Evolutionary conservation across 495 filamentous ascomycete species (phyloP), one percentile per base, ranked within the genome.

Genomic region (Penicillium subrubescens): DNA sequence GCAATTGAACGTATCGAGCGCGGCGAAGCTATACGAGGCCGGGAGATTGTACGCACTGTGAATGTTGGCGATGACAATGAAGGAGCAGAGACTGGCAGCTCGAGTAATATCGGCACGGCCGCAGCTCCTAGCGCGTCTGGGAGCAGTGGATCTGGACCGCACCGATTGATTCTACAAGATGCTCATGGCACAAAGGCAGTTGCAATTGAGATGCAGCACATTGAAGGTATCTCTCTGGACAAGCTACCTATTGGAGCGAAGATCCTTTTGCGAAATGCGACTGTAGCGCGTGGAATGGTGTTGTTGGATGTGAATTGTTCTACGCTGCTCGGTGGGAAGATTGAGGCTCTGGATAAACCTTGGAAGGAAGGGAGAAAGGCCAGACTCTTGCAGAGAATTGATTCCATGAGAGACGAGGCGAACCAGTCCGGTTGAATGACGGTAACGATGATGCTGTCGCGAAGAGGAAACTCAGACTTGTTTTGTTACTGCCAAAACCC

Each of bases 121-220:
- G 66, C 46, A 31, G 53, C 51, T 53, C 59, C 67, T 0, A 71
- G 51, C 50, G 65, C 73, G 10, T 52, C 67, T 11, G 73, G 71
- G 37, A 70, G 60, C 57, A 73, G 71, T 59, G 60, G 66, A 5
- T 63, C 68, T 68, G 89, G 91, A 0, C 90, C 92, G 43, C 92
- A 94, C 77, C 91, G 92, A 57, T 70, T 98, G 50, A 81, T 94
- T 6, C 66, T 99, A 53, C 92, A 98, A 71, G 95, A 99, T 80
- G 83, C 86, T 27, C 79, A 76, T 14, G 94, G 94, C 0, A 85
- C 81, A 17, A 84, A 84, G 62, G 83, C 89, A 5, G 90, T 87
- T 61, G 95, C 82, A 3, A 74, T 97, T 58, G 95, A 98, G 78
- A 69, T 97, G 67, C 81, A 79, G 66, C 68, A 77, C 3, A 79